phyloP scores from a whole-genome alignment of 768 basidiomycete species.

The Sistotremastrum suecicum region DNA sequence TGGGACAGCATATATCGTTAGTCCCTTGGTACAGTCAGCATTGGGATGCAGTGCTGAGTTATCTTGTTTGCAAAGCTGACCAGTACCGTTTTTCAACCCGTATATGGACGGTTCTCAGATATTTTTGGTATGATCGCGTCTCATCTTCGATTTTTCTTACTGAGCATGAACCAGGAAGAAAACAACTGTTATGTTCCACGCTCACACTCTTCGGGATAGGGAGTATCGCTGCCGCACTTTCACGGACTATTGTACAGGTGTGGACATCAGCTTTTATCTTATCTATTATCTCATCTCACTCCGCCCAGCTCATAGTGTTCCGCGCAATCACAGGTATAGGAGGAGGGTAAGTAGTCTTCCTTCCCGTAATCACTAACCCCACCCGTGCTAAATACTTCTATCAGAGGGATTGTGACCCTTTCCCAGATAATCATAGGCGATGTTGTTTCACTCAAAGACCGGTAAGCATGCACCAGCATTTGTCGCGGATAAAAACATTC shows the following conservation, averaged over 20 bases:
- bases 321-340: conserved; percentile 57
- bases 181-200: conserved; percentile 39
- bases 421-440: conserved; percentile 61
- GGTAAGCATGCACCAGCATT: too few relatives aligned
- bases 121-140: conserved; percentile 31
- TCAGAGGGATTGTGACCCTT: conserved; percentile 48
- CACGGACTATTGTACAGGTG: conserved; percentile 34
- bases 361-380: too few relatives aligned
- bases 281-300: too few relatives aligned
- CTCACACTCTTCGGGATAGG: conserved; percentile 55
- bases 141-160: too few relatives aligned
- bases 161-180: conserved; percentile 28
- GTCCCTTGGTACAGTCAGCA: too few relatives aligned
- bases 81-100: conserved; percentile 11
- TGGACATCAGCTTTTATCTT: too few relatives aligned
- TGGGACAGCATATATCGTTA: too few relatives aligned
- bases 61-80: too few relatives aligned
- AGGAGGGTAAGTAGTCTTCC: conserved; percentile 21
- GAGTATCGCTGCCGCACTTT: conserved; percentile 51
- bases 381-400: too few relatives aligned
- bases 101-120: conserved; percentile 50
- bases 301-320: conserved; percentile 45
- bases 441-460: conserved; percentile 53
- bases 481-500: too few relatives aligned
- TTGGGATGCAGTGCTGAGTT: too few relatives aligned